Percentiles rank a stretch among this genome's conserved stretches.
Evolutionary conservation across 306 rosid species (phyloP).

Genomic region (Betula pendula): DNA sequence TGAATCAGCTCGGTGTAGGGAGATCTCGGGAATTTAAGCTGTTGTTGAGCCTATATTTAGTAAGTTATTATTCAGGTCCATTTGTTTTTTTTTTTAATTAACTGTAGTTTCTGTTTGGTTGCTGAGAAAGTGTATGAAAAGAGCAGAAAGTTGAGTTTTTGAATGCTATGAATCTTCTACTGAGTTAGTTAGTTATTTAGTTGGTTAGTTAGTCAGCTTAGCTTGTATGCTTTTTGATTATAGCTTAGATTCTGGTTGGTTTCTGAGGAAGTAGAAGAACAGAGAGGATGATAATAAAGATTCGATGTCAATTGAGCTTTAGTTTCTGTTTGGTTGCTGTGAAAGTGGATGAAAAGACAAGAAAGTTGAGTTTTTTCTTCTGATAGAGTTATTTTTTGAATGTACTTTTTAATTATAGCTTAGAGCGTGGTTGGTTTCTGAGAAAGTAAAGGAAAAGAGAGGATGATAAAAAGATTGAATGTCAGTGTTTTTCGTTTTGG

Average conservation of each 20-base stretch:
- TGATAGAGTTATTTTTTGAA: too few relatives aligned
- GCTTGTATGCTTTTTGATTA: not conserved
- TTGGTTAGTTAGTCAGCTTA: not conserved
- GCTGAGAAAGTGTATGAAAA: not conserved
- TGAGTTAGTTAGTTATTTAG: not conserved
- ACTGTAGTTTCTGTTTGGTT: not conserved
- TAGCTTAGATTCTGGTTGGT: not conserved
- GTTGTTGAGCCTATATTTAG: slow-evolving; percentile 47
- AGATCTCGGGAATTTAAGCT: slow-evolving; percentile 23
- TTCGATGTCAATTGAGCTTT: not conserved
- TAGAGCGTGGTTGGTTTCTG: not conserved
- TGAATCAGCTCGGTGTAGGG: slow-evolving; percentile 8
- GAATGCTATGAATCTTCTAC: not conserved
- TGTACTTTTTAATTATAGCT: not conserved
- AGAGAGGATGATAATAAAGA: not conserved
- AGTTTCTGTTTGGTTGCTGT: too few relatives aligned
- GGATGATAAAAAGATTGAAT: not conserved
- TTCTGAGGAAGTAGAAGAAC: not conserved
- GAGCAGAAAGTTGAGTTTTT: not conserved
- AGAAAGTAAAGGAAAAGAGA: not conserved
- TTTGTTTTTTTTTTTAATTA: slow-evolving; percentile 1
- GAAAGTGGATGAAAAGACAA: too few relatives aligned
- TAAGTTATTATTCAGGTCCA: slow-evolving; percentile 22
- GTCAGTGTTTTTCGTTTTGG: not conserved
- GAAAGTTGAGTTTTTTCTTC: not conserved